phyloP scores from a whole-genome alignment of 2,329 filamentous ascomycete species.

The Epichloe bromicola region DNA sequence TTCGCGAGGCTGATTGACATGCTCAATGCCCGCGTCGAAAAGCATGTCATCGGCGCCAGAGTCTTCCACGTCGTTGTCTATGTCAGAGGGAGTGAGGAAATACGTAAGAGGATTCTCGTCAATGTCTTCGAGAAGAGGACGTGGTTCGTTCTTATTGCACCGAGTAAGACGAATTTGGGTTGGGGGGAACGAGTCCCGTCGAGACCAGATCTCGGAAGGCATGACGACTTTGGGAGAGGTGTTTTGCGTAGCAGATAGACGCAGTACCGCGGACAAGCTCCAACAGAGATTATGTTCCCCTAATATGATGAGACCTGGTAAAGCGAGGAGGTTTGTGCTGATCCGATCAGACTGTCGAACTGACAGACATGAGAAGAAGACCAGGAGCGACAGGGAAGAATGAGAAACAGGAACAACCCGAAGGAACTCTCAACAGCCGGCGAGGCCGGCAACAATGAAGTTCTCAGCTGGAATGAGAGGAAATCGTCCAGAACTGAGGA shows the following conservation, averaged over 20 bases:
- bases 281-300: background rate
- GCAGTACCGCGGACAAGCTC: too few species aligned
- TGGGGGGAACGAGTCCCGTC: constrained; percentile 39
- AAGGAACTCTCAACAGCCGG: background rate
- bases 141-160: constrained; percentile 18
- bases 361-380: background rate
- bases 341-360: background rate
- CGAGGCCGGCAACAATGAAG: constrained; percentile 1
- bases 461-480: background rate
- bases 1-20: constrained; percentile 29
- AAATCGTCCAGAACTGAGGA: constrained; percentile 1
- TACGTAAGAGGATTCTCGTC: constrained; percentile 42
- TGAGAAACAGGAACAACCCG: background rate
- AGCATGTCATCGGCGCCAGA: constrained; percentile 33
- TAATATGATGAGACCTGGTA: background rate
- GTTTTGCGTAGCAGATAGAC: background rate
- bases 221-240: constrained; percentile 12
- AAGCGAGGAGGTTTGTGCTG: background rate
- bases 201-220: constrained; percentile 22
- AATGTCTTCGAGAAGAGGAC: constrained; percentile 33
- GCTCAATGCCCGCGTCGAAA: constrained; percentile 46
- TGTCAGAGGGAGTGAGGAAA: constrained; percentile 37
- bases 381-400: background rate
- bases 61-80: constrained; percentile 27
- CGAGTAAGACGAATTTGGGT: constrained; percentile 35